A percentile compares a stretch with the other conserved stretches of the same genome.
These are phyloP conservation scores for Beauveria asiatica DNA, from an alignment of 2,329 filamentous ascomycete species.

Conservation along the genomic window DNA sequence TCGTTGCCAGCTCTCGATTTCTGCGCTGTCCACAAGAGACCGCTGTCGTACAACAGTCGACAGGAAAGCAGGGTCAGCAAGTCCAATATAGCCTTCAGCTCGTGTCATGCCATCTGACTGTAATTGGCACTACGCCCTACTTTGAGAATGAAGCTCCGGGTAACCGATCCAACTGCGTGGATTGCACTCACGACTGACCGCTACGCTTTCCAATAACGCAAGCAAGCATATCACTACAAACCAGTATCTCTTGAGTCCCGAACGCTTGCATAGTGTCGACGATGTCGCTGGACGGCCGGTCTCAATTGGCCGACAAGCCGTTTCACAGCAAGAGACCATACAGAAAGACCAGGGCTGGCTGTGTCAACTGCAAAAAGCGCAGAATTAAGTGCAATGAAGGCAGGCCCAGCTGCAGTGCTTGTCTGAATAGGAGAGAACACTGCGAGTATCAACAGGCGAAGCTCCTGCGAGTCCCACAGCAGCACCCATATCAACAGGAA, in stretches of 20 bases:
- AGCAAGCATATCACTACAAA: not conserved
- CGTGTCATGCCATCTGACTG: not conserved
- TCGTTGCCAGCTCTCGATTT: not conserved
- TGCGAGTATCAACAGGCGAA: constrained; percentile 35
- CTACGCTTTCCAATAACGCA: not conserved
- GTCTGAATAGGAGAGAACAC: constrained; percentile 36
- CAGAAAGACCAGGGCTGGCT: constrained; percentile 45
- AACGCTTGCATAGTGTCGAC: not conserved
- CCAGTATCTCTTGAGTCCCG: not conserved
- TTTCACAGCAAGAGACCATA: constrained; percentile 43
- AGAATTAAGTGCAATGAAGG: constrained; percentile 49
- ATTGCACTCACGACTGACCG: not conserved
- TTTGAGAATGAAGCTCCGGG: too few species aligned
- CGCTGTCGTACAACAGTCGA: not conserved
- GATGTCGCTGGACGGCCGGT: not conserved
- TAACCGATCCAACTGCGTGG: not conserved
- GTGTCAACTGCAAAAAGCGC: constrained; percentile 45
- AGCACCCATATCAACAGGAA: not conserved
- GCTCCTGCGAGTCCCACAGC: not conserved
- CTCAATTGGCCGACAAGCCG: not conserved
- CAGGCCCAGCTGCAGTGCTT: constrained; percentile 40
- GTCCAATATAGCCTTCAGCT: not conserved
- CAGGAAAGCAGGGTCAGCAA: not conserved
- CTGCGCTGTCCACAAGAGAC: not conserved
- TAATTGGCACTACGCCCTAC: not conserved